Percentiles rank a stretch among this genome's conserved stretches.
phyloP scores from a whole-genome alignment of 2,329 filamentous ascomycete species.

The Talaromyces sp. region DNA sequence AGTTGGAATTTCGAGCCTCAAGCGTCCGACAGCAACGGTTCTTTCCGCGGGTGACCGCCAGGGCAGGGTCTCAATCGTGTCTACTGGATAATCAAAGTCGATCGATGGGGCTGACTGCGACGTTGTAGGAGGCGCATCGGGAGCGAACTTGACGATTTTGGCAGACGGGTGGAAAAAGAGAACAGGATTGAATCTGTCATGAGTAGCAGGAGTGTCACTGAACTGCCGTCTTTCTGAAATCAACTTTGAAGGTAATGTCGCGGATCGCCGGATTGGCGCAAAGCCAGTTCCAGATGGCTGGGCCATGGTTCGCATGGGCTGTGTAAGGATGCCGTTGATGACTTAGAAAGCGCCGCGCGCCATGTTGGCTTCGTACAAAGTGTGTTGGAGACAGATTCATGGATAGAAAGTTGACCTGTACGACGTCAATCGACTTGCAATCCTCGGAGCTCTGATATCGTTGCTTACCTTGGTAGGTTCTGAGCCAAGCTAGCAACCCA shows the following conservation, averaged over 20 bases:
- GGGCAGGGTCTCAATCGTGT: conserved; percentile 63
- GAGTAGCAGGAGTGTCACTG: conserved; percentile 30
- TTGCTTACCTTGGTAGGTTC: neutral
- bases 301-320: conserved; percentile 31
- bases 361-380: conserved; percentile 3
- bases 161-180: conserved; percentile 72
- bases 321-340: neutral
- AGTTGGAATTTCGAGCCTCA: conserved; percentile 82
- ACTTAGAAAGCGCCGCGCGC: neutral
- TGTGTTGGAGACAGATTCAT: neutral
- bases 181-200: conserved; percentile 38
- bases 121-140: conserved; percentile 34
- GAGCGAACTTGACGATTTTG: conserved; percentile 68
- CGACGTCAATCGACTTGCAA: neutral
- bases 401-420: neutral
- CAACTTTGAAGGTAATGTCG: conserved; percentile 39
- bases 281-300: conserved; percentile 26
- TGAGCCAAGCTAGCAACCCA: neutral
- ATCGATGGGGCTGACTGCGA: conserved; percentile 45
- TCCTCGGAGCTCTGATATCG: neutral
- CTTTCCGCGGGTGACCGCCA: conserved; percentile 76
- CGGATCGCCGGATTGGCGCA: conserved; percentile 34
- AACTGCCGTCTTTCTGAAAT: conserved; percentile 24
- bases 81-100: conserved; percentile 50
- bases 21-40: conserved; percentile 76